Conservation (phyloP, 495 filamentous ascomycete species). For the Hypoxylon fragiforme region DNA sequence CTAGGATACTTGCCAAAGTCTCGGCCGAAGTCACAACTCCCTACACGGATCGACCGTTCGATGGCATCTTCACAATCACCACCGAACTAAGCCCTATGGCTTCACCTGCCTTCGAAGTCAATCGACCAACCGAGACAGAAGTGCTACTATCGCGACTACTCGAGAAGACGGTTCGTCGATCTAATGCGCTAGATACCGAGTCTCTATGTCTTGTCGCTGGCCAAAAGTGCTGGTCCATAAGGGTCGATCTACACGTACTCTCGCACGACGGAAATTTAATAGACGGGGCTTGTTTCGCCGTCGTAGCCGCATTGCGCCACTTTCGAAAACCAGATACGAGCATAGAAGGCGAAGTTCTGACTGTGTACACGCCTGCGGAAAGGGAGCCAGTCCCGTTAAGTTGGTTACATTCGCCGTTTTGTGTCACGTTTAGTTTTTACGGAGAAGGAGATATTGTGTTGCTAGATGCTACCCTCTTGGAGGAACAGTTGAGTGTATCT, state of each 20-base stretch:
- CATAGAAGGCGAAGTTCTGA: slow-evolving; percentile 78
- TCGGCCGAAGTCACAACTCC: slow-evolving; percentile 86
- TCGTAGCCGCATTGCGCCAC: slow-evolving; percentile 84
- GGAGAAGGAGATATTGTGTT: slow-evolving; percentile 67
- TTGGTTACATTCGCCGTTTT: slow-evolving; percentile 87
- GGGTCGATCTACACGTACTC: slow-evolving; percentile 86
- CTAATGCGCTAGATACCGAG: slow-evolving; percentile 88
- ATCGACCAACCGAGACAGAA: slow-evolving; percentile 79
- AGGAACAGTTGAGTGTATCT: slow-evolving; percentile 85
- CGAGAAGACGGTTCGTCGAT: slow-evolving; percentile 90
- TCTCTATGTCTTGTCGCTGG: slow-evolving; percentile 91
- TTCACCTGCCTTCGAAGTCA: slow-evolving; percentile 85
- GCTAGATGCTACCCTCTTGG: slow-evolving; percentile 75
- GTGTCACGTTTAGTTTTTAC: slow-evolving; percentile 81
- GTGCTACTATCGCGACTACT: slow-evolving; percentile 81
- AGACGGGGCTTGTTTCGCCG: slow-evolving; percentile 80
- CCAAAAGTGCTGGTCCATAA: slow-evolving; percentile 84
- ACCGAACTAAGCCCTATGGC: slow-evolving; percentile 92
- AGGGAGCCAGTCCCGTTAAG: slow-evolving; percentile 85
- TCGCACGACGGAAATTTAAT: slow-evolving; percentile 87
- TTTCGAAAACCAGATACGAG: slow-evolving; percentile 86
- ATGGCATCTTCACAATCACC: slow-evolving; percentile 88
- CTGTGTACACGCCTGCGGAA: slow-evolving; percentile 79
- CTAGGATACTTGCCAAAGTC: slow-evolving; percentile 79
- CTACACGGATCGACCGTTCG: slow-evolving; percentile 85